Evolutionary conservation across 768 basidiomycete genomes (phyloP).

Genomic region (Leccinum rimulosum): DNA sequence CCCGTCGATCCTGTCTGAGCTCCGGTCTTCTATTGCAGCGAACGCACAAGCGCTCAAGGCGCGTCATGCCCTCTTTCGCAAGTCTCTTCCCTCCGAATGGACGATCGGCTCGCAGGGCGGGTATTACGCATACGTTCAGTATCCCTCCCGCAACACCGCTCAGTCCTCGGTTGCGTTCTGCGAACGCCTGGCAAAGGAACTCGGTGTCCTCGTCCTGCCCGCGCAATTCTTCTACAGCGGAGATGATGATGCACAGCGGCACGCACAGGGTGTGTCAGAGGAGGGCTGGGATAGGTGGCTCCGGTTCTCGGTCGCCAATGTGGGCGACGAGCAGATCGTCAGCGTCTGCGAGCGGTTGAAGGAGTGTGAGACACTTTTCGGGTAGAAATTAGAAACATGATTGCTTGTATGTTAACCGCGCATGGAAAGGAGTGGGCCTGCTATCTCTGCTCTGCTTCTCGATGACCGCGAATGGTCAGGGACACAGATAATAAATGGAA

Average conservation of each 20-base stretch:
- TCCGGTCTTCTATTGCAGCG: slow-evolving; percentile 50
- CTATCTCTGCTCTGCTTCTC: too few species aligned
- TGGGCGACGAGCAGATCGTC: slow-evolving; percentile 59
- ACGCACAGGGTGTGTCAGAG: slow-evolving; percentile 23
- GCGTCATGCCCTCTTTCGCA: slow-evolving; percentile 57
- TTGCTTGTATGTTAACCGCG: too few species aligned
- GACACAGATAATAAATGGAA: too few species aligned
- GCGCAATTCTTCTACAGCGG: slow-evolving; percentile 53
- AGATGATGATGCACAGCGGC: slow-evolving; percentile 11
- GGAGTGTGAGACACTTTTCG: slow-evolving; percentile 37
- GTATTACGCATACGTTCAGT: slow-evolving; percentile 76
- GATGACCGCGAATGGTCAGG: too few species aligned
- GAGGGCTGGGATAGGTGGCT: slow-evolving; percentile 60
- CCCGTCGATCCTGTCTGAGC: slow-evolving; percentile 45
- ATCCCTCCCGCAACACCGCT: slow-evolving; percentile 47
- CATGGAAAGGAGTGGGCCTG: too few species aligned
- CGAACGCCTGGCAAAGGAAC: slow-evolving; percentile 52
- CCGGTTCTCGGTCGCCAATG: slow-evolving; percentile 79
- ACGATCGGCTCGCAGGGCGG: slow-evolving; percentile 62
- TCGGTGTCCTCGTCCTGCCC: slow-evolving; percentile 68
- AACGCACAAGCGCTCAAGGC: slow-evolving; percentile 47
- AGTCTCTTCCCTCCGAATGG: slow-evolving; percentile 53
- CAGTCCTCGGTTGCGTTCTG: slow-evolving; percentile 51
- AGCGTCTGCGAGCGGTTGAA: slow-evolving; percentile 51
- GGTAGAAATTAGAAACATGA: slow-evolving; percentile 26